Conservation (phyloP, 495 filamentous ascomycete species). For the Hypoxylon lienhwacheense region DNA sequence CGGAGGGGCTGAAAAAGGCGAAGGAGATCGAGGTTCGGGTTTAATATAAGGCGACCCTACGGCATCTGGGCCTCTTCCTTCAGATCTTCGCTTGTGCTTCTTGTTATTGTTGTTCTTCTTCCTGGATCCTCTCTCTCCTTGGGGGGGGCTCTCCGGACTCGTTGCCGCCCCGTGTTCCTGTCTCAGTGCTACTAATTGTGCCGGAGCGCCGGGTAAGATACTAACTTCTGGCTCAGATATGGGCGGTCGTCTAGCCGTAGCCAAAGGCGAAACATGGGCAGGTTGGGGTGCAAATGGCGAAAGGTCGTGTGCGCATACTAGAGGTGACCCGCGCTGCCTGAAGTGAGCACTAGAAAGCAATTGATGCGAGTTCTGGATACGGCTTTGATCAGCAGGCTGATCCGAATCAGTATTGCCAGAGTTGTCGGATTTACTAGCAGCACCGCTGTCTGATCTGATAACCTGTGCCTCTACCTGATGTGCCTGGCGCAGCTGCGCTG, state of each 20-base stretch:
- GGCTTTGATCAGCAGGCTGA: conserved; percentile 40
- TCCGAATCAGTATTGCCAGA: conserved; percentile 46
- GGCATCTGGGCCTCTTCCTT: conserved; percentile 42
- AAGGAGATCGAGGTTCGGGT: conserved; percentile 81
- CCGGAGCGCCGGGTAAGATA: conserved; percentile 43
- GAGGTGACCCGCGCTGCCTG: conserved; percentile 39
- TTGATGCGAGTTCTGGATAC: conserved; percentile 38
- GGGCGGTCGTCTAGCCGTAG: conserved; percentile 61
- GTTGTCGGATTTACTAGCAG: conserved; percentile 46
- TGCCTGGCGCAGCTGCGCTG: conserved; percentile 10
- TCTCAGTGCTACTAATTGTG: conserved; percentile 55
- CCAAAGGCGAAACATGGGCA: conserved; percentile 75
- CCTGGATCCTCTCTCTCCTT: conserved; percentile 40
- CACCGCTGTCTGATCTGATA: conserved; percentile 43
- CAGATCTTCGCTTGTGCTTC: conserved; percentile 55
- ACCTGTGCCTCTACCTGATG: conserved; percentile 32
- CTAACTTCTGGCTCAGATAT: conserved; percentile 44
- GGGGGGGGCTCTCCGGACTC: conserved; percentile 57
- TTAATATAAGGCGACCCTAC: conserved; percentile 70
- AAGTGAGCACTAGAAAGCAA: conserved; percentile 40
- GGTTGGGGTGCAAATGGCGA: conserved; percentile 82
- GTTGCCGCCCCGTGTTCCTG: conserved; percentile 45
- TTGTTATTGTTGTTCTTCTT: conserved; percentile 53
- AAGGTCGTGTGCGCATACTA: conserved; percentile 52
- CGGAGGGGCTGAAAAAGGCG: conserved; percentile 62